Conservation (phyloP, 2,329 filamentous ascomycete species). For the Fusarium vanettenii region DNA sequence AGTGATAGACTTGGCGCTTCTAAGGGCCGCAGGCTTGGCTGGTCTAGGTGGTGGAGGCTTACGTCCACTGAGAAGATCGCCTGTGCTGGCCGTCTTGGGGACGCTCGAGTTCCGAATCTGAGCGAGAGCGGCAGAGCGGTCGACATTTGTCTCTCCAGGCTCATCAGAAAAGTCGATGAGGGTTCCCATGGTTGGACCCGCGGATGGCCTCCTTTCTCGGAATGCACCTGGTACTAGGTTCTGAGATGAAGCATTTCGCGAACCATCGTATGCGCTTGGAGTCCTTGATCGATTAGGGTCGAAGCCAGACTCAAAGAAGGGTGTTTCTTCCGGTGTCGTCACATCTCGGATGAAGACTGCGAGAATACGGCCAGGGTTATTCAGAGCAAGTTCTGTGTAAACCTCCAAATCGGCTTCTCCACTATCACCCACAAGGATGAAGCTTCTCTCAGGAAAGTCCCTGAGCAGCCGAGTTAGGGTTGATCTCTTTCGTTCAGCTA, state of each 20-base stretch:
- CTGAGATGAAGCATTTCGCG: constrained; percentile 40
- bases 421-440: constrained; percentile 93
- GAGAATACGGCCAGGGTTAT: constrained; percentile 84
- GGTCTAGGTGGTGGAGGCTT: constrained; percentile 65
- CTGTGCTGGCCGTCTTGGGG: constrained; percentile 39
- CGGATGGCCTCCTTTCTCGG: constrained; percentile 39
- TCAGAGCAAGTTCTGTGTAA: constrained; percentile 90
- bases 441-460: constrained; percentile 91
- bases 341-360: constrained; percentile 96
- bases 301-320: constrained; percentile 79
- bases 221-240: constrained; percentile 35
- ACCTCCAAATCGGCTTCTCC: constrained; percentile 97
- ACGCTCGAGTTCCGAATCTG: constrained; percentile 42
- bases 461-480: constrained; percentile 85
- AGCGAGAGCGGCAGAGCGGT: constrained; percentile 48
- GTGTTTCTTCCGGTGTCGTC: constrained; percentile 77
- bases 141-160: constrained; percentile 52
- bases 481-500: constrained; percentile 92
- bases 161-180: constrained; percentile 72
- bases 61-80: constrained; percentile 46
- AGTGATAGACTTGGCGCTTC: constrained; percentile 55
- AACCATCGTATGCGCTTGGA: constrained; percentile 42
- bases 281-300: constrained; percentile 43
- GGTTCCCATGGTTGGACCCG: constrained; percentile 62
- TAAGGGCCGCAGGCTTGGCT: constrained; percentile 66